phyloP scores from a whole-genome alignment of 192 early-diverging fungal species.

The Fimicolochytrium jonesii region DNA sequence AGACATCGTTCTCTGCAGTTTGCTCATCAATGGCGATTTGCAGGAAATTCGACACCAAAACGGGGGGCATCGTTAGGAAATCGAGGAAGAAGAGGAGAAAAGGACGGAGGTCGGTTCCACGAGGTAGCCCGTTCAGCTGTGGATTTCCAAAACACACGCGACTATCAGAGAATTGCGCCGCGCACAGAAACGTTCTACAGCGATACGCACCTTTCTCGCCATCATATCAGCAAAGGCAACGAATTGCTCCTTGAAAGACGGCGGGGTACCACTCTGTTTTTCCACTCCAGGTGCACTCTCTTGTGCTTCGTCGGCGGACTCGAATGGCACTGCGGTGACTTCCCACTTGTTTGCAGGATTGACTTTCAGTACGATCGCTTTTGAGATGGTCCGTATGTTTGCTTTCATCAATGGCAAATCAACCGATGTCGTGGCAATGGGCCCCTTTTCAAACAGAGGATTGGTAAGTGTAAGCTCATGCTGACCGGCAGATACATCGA shows the following conservation, averaged over 20 bases:
- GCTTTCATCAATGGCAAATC: constrained; percentile 4
- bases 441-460: too few relatives aligned
- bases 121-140: constrained; percentile 12
- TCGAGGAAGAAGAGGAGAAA: constrained; percentile 17
- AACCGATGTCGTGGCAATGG: too few relatives aligned
- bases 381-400: constrained; percentile 3
- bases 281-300: too few relatives aligned
- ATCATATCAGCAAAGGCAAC: too few relatives aligned
- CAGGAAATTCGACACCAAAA: neutral
- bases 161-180: too few relatives aligned
- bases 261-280: too few relatives aligned
- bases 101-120: constrained; percentile 15
- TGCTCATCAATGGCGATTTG: constrained; percentile 3
- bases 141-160: neutral
- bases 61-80: constrained; percentile 5
- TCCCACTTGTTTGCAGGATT: constrained; percentile 10
- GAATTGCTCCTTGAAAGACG: too few relatives aligned
- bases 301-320: too few relatives aligned
- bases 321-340: neutral
- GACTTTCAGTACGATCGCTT: neutral
- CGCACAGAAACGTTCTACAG: too few relatives aligned
- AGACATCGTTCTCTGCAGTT: neutral
- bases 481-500: too few relatives aligned
- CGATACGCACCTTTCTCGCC: too few relatives aligned
- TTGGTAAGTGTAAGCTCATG: too few relatives aligned